Percentiles rank a stretch among this genome's conserved stretches.
Conservation (phyloP, 2,329 filamentous ascomycete species). For the Cordyceps javanica region DNA sequence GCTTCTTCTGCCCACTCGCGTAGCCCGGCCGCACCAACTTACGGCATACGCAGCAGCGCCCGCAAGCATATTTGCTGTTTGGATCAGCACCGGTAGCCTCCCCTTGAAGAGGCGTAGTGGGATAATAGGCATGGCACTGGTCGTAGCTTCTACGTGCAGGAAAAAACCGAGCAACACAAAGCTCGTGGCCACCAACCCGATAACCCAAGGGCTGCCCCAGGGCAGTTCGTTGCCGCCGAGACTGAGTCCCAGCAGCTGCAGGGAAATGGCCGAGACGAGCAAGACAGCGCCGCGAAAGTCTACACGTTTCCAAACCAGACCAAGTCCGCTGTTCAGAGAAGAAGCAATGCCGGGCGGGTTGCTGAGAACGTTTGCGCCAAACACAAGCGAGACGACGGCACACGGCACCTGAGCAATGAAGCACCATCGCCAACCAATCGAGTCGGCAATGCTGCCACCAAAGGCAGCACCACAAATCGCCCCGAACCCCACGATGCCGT, state of each 20-base stretch:
- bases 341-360: slow-evolving; percentile 32
- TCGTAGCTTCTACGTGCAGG: slow-evolving; percentile 41
- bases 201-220: slow-evolving; percentile 44
- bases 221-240: slow-evolving; percentile 50
- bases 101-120: slow-evolving; percentile 53
- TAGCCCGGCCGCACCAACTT: slow-evolving; percentile 22
- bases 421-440: slow-evolving; percentile 62
- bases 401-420: slow-evolving; percentile 58
- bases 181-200: slow-evolving; percentile 38
- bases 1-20: not conserved
- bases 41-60: slow-evolving; percentile 58
- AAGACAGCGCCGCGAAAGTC: slow-evolving; percentile 53
- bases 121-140: slow-evolving; percentile 46
- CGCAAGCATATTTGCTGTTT: slow-evolving; percentile 53
- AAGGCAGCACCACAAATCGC: slow-evolving; percentile 57
- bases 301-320: slow-evolving; percentile 45
- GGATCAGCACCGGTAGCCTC: slow-evolving; percentile 45
- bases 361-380: slow-evolving; percentile 47
- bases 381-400: slow-evolving; percentile 45
- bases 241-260: slow-evolving; percentile 50
- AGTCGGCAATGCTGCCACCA: slow-evolving; percentile 58
- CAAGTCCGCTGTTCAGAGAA: slow-evolving; percentile 23
- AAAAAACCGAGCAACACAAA: slow-evolving; percentile 38
- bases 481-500: slow-evolving; percentile 55
- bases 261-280: slow-evolving; percentile 51